phyloP scores from a whole-genome alignment of 2,329 filamentous ascomycete genomes.

The Teratosphaeria viscida region DNA sequence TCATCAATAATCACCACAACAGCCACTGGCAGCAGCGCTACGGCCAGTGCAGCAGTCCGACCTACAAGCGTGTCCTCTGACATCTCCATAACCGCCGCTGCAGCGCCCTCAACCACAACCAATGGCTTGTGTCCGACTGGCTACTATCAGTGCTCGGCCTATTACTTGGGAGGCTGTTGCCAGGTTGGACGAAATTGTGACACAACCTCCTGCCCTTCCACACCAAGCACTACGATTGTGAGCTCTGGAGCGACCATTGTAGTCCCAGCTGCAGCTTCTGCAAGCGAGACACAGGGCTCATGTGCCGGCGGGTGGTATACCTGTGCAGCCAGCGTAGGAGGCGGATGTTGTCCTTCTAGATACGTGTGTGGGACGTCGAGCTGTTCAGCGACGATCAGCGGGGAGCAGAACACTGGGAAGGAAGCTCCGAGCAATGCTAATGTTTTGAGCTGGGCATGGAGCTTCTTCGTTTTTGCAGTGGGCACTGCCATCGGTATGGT shows the following conservation, averaged over 20 bases:
- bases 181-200: slow-evolving; percentile 77
- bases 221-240: slow-evolving; percentile 53
- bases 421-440: slow-evolving; percentile 28
- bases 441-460: slow-evolving; percentile 22
- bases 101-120: slow-evolving; percentile 17
- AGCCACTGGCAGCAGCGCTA: slow-evolving; percentile 8
- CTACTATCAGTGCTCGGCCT: slow-evolving; percentile 82
- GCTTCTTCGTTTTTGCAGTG: slow-evolving; percentile 19
- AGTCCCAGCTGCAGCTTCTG: slow-evolving; percentile 28
- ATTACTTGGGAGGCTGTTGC: slow-evolving; percentile 75
- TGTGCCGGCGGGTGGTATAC: slow-evolving; percentile 74
- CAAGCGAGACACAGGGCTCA: slow-evolving; percentile 24
- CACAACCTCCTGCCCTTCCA: slow-evolving; percentile 63
- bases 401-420: slow-evolving; percentile 46
- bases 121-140: slow-evolving; percentile 62
- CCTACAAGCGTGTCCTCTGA: slow-evolving; percentile 9
- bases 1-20: slow-evolving; percentile 15
- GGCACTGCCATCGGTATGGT: slow-evolving; percentile 30
- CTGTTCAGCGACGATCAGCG: slow-evolving; percentile 49
- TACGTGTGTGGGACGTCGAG: slow-evolving; percentile 61
- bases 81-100: slow-evolving; percentile 12
- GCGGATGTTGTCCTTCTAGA: slow-evolving; percentile 75
- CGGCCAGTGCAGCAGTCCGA: slow-evolving; percentile 26
- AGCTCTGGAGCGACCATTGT: slow-evolving; percentile 58
- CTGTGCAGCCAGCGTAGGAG: slow-evolving; percentile 55